A percentile compares a stretch with the other conserved stretches of the same genome.
Evolutionary conservation across 2,329 filamentous ascomycete genomes (phyloP).

Genomic region (Clarireedia hainanense): DNA sequence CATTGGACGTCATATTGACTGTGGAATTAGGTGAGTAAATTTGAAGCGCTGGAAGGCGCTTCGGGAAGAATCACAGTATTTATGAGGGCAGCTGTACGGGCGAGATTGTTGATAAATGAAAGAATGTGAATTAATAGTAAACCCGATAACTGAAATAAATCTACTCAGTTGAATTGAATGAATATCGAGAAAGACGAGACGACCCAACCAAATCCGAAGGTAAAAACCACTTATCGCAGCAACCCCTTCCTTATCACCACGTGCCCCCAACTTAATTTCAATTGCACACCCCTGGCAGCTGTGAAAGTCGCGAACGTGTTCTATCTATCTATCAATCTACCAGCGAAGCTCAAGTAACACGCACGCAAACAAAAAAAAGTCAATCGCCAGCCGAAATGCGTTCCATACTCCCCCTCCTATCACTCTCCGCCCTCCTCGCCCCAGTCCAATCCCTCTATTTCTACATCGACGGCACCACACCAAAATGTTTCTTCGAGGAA

Average conservation of each 20-base stretch:
- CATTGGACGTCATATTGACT: conserved; percentile 58
- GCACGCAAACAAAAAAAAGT: not conserved
- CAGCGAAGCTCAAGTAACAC: not conserved
- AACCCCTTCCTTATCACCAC: conserved; percentile 6
- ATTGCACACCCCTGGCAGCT: not conserved
- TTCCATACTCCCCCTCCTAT: conserved; percentile 55
- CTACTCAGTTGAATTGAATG: not conserved
- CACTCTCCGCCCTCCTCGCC: conserved; percentile 49
- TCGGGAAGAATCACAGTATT: not conserved
- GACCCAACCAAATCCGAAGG: not conserved
- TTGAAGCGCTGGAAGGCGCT: not conserved
- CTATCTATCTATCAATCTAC: not conserved
- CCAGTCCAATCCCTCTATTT: conserved; percentile 85
- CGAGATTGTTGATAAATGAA: not conserved
- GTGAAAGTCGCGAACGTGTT: conserved; percentile 10
- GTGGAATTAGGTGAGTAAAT: not conserved
- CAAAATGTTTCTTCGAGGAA: conserved; percentile 98
- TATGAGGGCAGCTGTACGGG: not conserved
- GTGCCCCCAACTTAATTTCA: not conserved
- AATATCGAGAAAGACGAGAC: not conserved
- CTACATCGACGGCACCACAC: conserved; percentile 77
- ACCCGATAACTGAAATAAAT: not conserved
- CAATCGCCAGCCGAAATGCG: conserved; percentile 39
- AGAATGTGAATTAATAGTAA: not conserved
- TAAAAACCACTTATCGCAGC: not conserved